These are phyloP conservation scores for Penicillium concentricum DNA, from an alignment of 2,329 filamentous ascomycete genomes.

Conservation along the genomic window DNA sequence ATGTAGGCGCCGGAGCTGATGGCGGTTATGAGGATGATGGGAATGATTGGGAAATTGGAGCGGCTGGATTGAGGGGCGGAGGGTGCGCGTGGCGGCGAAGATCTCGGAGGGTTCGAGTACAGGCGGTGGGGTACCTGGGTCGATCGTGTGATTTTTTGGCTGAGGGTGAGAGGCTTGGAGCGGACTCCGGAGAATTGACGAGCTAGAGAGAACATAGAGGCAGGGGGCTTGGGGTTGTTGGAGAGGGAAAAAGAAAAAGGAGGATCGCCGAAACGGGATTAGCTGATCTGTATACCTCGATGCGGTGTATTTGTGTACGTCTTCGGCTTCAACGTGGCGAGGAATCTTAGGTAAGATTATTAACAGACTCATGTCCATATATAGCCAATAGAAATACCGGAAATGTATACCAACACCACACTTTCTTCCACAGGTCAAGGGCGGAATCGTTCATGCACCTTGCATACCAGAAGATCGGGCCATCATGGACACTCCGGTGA, in stretches of 20 bases:
- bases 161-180: conserved; percentile 14
- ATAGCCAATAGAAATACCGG: not conserved
- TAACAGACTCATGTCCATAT: not conserved
- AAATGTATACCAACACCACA: not conserved
- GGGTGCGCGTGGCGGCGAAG: conserved; percentile 13
- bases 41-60: conserved; percentile 44
- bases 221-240: not conserved
- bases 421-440: not conserved
- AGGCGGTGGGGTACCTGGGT: conserved; percentile 17
- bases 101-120: conserved; percentile 17
- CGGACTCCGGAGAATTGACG: conserved; percentile 18
- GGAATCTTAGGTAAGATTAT: not conserved
- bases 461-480: not conserved
- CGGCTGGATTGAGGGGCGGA: conserved; percentile 29
- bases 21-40: conserved; percentile 46
- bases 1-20: conserved; percentile 52
- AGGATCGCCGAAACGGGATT: conserved; percentile 20
- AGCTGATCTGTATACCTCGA: conserved; percentile 11
- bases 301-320: not conserved
- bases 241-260: conserved; percentile 10
- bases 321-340: not conserved
- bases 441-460: not conserved
- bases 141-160: conserved; percentile 11
- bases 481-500: too few relatives aligned
- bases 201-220: conserved; percentile 18